A percentile compares a stretch with the other conserved stretches of the same genome.
phyloP scores from a whole-genome alignment of 805 yeast species.

The Teunomyces panamensis region DNA sequence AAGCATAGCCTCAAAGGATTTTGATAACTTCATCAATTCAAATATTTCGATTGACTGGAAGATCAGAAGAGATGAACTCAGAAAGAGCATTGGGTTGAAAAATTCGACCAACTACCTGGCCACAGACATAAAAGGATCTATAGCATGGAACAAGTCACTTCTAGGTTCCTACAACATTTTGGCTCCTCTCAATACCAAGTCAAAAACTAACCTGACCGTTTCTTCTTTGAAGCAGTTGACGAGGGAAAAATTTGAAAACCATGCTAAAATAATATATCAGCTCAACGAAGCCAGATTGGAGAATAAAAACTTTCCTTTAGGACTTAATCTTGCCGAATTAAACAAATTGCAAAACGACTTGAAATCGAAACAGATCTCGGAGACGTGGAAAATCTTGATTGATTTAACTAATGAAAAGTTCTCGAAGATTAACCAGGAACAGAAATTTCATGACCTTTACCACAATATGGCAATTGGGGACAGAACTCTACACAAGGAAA shows the following conservation, averaged over 20 bases:
- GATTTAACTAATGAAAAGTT: slow-evolving; percentile 41
- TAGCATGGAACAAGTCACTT: slow-evolving; percentile 34
- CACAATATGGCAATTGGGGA: slow-evolving; percentile 18
- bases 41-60: slow-evolving; percentile 84
- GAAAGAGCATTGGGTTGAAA: slow-evolving; percentile 59
- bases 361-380: slow-evolving; percentile 68
- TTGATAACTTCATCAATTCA: slow-evolving; percentile 70
- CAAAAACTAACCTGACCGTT: slow-evolving; percentile 6
- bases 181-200: slow-evolving; percentile 25
- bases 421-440: slow-evolving; percentile 33
- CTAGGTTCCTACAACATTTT: slow-evolving; percentile 32
- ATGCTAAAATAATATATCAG: slow-evolving; percentile 67
- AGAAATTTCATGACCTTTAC: slow-evolving; percentile 24
- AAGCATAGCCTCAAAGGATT: slow-evolving; percentile 71
- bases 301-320: slow-evolving; percentile 51
- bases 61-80: slow-evolving; percentile 67
- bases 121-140: slow-evolving; percentile 18
- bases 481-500: slow-evolving; percentile 35
- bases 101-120: slow-evolving; percentile 1
- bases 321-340: slow-evolving; percentile 58
- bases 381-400: slow-evolving; percentile 67
- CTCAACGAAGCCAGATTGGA: slow-evolving; percentile 68
- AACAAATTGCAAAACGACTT: slow-evolving; percentile 57
- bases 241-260: slow-evolving; percentile 64
- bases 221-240: slow-evolving; percentile 31